These are phyloP conservation scores for Plasmodium inui DNA, from an alignment of 169 alveolate genomes.

Conservation along the genomic window DNA sequence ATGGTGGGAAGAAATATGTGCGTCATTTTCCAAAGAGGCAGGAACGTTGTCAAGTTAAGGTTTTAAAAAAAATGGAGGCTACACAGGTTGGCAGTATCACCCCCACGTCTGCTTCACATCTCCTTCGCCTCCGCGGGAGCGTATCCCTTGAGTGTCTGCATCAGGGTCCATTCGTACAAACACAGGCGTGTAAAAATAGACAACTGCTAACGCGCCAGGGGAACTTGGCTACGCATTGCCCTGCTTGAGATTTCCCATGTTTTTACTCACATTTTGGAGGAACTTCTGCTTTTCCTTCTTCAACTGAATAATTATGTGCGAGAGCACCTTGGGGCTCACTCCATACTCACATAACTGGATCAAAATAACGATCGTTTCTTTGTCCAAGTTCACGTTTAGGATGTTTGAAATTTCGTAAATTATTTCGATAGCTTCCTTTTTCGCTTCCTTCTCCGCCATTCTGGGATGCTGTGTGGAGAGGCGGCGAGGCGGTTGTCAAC, in stretches of 20 bases:
- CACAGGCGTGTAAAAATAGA: not conserved
- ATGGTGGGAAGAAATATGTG: not conserved
- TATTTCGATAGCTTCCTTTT: conserved; percentile 79
- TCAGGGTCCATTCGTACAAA: not conserved
- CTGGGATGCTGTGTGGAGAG: not conserved
- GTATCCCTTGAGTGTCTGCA: not conserved
- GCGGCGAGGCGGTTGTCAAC: not conserved
- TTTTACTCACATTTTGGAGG: conserved; percentile 25
- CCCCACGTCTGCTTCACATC: not conserved
- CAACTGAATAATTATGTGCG: conserved; percentile 78
- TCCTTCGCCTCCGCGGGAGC: not conserved
- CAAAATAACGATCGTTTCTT: conserved; percentile 78
- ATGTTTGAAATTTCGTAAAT: conserved; percentile 79
- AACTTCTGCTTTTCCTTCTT: conserved; percentile 75
- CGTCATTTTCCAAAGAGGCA: not conserved
- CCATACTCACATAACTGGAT: conserved; percentile 82
- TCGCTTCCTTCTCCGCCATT: conserved; percentile 74
- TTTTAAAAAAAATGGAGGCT: not conserved
- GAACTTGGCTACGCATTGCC: not conserved
- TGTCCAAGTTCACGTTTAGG: conserved; percentile 81
- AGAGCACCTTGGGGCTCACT: conserved; percentile 80
- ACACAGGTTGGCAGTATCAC: not conserved
- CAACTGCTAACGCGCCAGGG: not conserved
- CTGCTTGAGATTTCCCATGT: conserved; percentile 19
- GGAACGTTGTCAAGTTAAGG: not conserved